Evolutionary conservation across 768 basidiomycete genomes (phyloP), one percentile per base, ranked within the genome.

Genomic region (Rhodotorula taiwanensis): DNA sequence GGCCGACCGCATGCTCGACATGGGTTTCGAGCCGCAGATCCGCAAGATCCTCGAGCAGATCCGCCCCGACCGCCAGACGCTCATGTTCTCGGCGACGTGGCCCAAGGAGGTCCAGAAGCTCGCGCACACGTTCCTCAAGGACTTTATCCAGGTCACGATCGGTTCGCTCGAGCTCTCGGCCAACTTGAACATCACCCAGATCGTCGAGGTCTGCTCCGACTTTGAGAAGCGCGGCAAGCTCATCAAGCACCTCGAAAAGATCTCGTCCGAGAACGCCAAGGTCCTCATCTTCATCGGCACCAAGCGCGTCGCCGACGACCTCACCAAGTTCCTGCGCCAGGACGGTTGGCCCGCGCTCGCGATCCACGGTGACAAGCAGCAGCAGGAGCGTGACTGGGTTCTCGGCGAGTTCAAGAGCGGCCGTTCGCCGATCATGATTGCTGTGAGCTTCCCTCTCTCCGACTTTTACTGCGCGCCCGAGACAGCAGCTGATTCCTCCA

Each of bases 21-120:
- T 99, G 95, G 95, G 95, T 81, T 99, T 99, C 79, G 95, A 99
- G 79, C 95, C 95, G 56, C 95, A 99, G 76, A 98, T 99, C 75
- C 83, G 93, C 75, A 98, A 98, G 79, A 97, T 99, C 69, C 89
- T 98, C 70, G 81, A 86, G 71, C 95, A 58, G 58, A 72, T 99
- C 74, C 85, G 95, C 44, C 95, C 95, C 47, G 95, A 99, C 79
- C 84, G 95, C 73, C 95, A 99, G 75, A 99, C 95, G 1, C 82
- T 98, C 70, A 95, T 99, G 73, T 99, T 99, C 81, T 95, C 91
- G 57, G 95, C 95, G 18, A 99, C 95, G 11, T 99, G 95, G 95
- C 95, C 95, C 20, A 98, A 97, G 78, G 95, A 99, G 73, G 95
- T 99, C 6, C 95, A 99, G 78, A 90, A 92, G 73, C 83, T 99